Conservation (phyloP, 2,329 filamentous ascomycete species). For the Zasmidium citrigriseum region DNA sequence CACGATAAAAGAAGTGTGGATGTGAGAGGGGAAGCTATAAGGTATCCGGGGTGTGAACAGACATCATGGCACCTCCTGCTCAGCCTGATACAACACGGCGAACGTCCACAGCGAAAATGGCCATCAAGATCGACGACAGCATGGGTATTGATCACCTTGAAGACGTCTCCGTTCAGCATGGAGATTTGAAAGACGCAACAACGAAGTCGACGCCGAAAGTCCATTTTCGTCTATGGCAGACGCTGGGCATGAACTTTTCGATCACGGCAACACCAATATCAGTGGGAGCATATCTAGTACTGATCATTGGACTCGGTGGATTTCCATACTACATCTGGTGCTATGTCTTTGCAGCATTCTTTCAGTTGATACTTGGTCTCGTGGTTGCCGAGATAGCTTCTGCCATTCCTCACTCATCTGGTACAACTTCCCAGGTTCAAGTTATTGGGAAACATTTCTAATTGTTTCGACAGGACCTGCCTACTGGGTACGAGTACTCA, state of each 20-base stretch:
- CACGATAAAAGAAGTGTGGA: too few species aligned
- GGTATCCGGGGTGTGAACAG: too few species aligned
- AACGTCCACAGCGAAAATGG: neutral
- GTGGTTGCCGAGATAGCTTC: neutral
- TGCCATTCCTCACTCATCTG: neutral
- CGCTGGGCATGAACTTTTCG: slow-evolving; percentile 2
- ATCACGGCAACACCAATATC: neutral
- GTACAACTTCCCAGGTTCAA: neutral
- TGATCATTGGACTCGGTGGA: neutral
- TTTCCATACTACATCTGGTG: neutral
- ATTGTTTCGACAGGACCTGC: neutral
- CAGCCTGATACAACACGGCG: too few species aligned
- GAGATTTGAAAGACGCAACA: neutral
- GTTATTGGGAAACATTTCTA: neutral
- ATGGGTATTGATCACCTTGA: neutral
- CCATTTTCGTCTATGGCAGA: neutral
- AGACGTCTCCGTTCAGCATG: neutral
- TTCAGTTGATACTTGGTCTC: neutral
- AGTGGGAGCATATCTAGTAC: neutral
- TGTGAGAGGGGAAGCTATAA: too few species aligned
- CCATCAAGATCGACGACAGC: neutral
- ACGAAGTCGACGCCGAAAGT: neutral
- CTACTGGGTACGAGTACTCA: neutral
- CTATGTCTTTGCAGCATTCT: neutral
- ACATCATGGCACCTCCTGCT: too few species aligned